Base-by-base conservation (phyloP, 176 grass and related monocot species). In the Triticum monococcum region DNA sequence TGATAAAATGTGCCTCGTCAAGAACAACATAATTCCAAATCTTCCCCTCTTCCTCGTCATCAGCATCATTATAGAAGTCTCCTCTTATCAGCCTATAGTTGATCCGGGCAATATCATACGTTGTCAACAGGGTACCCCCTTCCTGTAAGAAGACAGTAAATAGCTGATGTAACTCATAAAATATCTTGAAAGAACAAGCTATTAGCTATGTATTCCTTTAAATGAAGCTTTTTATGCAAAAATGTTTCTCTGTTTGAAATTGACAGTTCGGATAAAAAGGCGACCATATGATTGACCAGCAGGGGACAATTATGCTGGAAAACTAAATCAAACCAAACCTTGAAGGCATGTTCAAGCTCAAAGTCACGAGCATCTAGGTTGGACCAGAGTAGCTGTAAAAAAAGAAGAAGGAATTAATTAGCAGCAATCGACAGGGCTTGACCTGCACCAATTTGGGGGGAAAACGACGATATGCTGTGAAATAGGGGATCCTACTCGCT, bases 1-100 rank as follows among this genome's bases (percentile, higher is more conserved):
- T 98, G 82, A 98, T 98, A 74, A 92, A 79, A 80, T 98, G 93
- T 0, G 93, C 96, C 74, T 98, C 96, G 74, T 98, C 93, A 83
- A 98, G 91, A 48, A 98, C 88, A 41, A 91, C 77, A 75, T 98
- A 98, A 71, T 98, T 75, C 96, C 96, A 94, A 71, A 98, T n/a
- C 11, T 31, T 60, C 76, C 86, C 93, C 68, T 92, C 88, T 64
- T 94, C 93, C 0, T 89, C 86, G 2, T 81, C 72, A 0, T 75
- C 24, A 18, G 8, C 41, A 50, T 50, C 89, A 38, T 89, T 87
- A 68, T 77, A 81, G 82, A 77, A 85, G 67, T 74, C 85, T 22
- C 91, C 91, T 92, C 80, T 88, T 88, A 96, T 91, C 25, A 89
- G 28, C 85, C 86, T 92, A 54, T 94, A 92, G 68, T 94, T 96